A percentile compares a stretch with the other conserved stretches of the same genome.
These are phyloP conservation scores for Aspergillus campestris DNA, from an alignment of 495 filamentous ascomycete species.

Conservation along the genomic window DNA sequence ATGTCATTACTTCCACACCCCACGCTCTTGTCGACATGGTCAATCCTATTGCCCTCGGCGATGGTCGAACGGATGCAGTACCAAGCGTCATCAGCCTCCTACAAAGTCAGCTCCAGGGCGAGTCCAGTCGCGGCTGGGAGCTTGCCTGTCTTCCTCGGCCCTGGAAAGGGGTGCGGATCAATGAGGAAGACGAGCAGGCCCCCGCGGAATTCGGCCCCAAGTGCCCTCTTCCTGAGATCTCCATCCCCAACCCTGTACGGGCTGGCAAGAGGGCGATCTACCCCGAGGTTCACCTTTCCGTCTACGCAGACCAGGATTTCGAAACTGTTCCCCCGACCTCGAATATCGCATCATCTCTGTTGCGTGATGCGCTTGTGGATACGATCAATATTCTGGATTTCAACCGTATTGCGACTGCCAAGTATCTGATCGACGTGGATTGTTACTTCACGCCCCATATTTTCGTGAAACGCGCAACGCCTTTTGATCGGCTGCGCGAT, in stretches of 20 bases:
- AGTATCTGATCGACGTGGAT: slow-evolving; percentile 87
- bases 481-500: slow-evolving; percentile 81
- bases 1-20: slow-evolving; percentile 77
- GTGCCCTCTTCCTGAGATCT: slow-evolving; percentile 65
- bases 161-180: slow-evolving; percentile 54
- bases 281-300: slow-evolving; percentile 89
- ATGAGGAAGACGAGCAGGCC: slow-evolving; percentile 29
- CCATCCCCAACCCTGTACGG: slow-evolving; percentile 63
- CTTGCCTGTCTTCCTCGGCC: slow-evolving; percentile 77
- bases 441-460: slow-evolving; percentile 83
- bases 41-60: slow-evolving; percentile 64
- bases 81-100: slow-evolving; percentile 73
- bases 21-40: slow-evolving; percentile 76
- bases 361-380: slow-evolving; percentile 81
- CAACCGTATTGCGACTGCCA: slow-evolving; percentile 80
- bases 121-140: slow-evolving; percentile 62
- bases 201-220: slow-evolving; percentile 50
- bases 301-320: slow-evolving; percentile 80
- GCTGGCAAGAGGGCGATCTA: slow-evolving; percentile 69
- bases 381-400: slow-evolving; percentile 91
- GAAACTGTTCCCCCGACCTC: slow-evolving; percentile 78
- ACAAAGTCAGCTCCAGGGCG: slow-evolving; percentile 74
- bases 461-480: slow-evolving; percentile 87
- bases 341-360: slow-evolving; percentile 67
- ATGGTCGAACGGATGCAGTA: slow-evolving; percentile 40